Base-by-base conservation (phyloP, 208 protist genomes). In the Acanthamoeba culbertsoni region DNA sequence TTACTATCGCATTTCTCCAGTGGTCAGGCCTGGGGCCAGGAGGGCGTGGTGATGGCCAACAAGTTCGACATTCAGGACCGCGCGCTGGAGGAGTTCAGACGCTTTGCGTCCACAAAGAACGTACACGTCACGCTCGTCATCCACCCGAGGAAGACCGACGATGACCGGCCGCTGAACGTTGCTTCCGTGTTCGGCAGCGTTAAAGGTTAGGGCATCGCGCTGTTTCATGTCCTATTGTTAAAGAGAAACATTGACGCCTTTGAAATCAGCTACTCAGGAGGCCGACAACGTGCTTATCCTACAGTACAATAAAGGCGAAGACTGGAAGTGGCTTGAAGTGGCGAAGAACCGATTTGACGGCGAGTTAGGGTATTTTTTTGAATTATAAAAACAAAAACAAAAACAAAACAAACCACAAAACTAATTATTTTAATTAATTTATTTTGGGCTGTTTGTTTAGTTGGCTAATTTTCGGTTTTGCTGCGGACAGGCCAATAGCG, bases 221-320 rank as follows among this genome's bases (percentile, higher is more conserved):
- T 97, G 51, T 82, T 86, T 43, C 31, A 14, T 43, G 3, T 63
- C 0, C 55, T 65, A 18, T 55, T 57, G 7, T 37, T 62, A 43
- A 35, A 12, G 12, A 46, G 14, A 5, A 14, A 31, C 62, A 73
- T 12, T 71, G 14, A n/a, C 18, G 26, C 28, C 31, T 92, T 37
- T 71, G 45, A 79, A 37, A 16, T n/a, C 48, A 48, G 20, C 95
- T 31, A 97, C 94, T 48, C 95, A 97, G 86, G 94, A 97, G 90
- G 96, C 96, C 28, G 96, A 97, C 62, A 97, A 97, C 91, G 96
- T 97, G 35, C 35, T 97, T 3, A 96, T 97, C 62, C 45, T 97
- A 10, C 96, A 97, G 92, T 63, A 48, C 45, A 55, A 86, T 43
- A 91, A 68, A 31, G 62, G 31, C 53, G 91, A 95, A 48, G 37